These are phyloP conservation scores for Furcasterigmium sp. DNA, from an alignment of 2,329 filamentous ascomycete genomes.

Conservation along the genomic window DNA sequence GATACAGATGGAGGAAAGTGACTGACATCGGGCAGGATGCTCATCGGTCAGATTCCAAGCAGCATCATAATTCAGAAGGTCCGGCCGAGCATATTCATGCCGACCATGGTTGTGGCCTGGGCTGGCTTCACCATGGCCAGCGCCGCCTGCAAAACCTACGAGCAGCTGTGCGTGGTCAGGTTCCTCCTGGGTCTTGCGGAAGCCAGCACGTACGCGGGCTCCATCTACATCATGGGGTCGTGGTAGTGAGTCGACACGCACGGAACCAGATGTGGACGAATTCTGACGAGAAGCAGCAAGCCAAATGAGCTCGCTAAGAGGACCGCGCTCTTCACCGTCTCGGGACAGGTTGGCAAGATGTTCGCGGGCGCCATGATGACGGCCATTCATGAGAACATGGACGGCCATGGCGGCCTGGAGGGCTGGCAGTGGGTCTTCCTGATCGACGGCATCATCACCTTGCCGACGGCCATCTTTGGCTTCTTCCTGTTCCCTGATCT, in stretches of 20 bases:
- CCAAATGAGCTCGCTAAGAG: conserved; percentile 56
- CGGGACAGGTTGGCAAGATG: conserved; percentile 54
- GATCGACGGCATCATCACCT: conserved; percentile 45
- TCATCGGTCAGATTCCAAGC: conserved; percentile 34
- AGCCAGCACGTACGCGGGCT: conserved; percentile 32
- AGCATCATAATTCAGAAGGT: conserved; percentile 43
- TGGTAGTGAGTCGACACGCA: conserved; percentile 50
- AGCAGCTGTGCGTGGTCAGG: conserved; percentile 28
- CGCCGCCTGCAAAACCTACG: conserved; percentile 22
- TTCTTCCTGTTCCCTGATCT: conserved; percentile 44
- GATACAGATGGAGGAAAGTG: too few relatives aligned
- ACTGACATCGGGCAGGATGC: too few relatives aligned
- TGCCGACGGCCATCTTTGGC: conserved; percentile 46
- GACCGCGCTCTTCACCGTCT: conserved; percentile 56
- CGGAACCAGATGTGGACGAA: background rate
- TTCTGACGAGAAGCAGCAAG: conserved; percentile 20
- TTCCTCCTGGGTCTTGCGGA: conserved; percentile 33
- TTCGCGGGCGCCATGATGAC: conserved; percentile 54
- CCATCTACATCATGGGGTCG: conserved; percentile 36
- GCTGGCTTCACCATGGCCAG: conserved; percentile 33
- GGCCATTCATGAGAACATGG: conserved; percentile 27
- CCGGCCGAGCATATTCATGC: conserved; percentile 41
- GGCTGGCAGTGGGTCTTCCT: conserved; percentile 45
- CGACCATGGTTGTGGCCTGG: conserved; percentile 42
- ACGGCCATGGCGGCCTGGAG: conserved; percentile 35